phyloP scores from a whole-genome alignment of 2,329 filamentous ascomycete genomes.

The Fusarium circinatum region DNA sequence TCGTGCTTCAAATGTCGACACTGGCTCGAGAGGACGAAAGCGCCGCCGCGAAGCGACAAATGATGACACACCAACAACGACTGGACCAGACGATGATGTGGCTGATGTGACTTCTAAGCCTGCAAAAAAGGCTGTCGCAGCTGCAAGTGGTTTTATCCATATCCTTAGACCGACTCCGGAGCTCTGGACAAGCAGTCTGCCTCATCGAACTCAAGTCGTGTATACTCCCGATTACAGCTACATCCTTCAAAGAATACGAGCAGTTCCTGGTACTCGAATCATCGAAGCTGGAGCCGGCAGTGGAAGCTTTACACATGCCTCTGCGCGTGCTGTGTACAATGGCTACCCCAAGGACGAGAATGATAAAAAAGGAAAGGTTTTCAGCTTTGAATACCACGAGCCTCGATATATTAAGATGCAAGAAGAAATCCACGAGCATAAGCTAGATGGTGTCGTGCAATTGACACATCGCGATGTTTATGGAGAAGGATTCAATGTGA shows the following conservation, averaged over 20 bases:
- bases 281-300: constrained; percentile 87
- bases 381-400: constrained; percentile 85
- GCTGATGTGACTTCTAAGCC: constrained; percentile 47
- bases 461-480: constrained; percentile 85
- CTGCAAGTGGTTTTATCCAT: constrained; percentile 78
- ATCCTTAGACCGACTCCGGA: constrained; percentile 83
- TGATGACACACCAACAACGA: constrained; percentile 54
- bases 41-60: constrained; percentile 61
- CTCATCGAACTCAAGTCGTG: constrained; percentile 86
- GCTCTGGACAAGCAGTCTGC: constrained; percentile 82
- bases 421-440: constrained; percentile 75
- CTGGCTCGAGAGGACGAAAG: constrained; percentile 84
- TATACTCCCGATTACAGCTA: constrained; percentile 91
- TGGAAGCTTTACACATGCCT: constrained; percentile 85
- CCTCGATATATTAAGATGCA: constrained; percentile 75
- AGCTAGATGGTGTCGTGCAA: constrained; percentile 71
- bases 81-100: constrained; percentile 50
- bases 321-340: constrained; percentile 79
- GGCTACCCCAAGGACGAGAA: constrained; percentile 65
- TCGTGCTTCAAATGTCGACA: constrained; percentile 88
- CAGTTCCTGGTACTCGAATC: constrained; percentile 75
- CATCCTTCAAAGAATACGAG: constrained; percentile 79
- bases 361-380: constrained; percentile 73
- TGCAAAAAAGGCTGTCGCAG: constrained; percentile 62
- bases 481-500: constrained; percentile 74